Conservation (phyloP, 345 rosid genomes). For the Hibiscus syriacus region DNA sequence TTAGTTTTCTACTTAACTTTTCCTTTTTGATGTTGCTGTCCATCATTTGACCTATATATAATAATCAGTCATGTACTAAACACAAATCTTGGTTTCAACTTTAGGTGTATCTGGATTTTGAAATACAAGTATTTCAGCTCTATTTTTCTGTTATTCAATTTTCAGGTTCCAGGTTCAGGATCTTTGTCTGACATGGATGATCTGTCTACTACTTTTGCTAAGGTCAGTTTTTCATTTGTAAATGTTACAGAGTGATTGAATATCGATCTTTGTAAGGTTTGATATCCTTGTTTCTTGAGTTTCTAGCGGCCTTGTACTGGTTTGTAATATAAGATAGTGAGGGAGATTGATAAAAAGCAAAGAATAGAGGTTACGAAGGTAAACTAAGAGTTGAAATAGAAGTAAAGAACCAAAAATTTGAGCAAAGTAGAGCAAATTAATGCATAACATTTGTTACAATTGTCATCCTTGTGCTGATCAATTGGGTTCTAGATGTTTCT, state of each 20-base stretch:
- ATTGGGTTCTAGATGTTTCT: neutral
- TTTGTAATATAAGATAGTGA: neutral
- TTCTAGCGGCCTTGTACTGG: neutral
- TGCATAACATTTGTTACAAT: neutral
- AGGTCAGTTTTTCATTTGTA: conserved; percentile 38
- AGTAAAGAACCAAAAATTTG: neutral
- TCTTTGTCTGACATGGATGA: conserved; percentile 82
- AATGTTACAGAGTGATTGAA: neutral
- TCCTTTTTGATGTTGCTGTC: neutral
- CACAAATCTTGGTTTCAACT: neutral
- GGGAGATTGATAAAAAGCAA: neutral
- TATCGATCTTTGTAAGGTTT: neutral
- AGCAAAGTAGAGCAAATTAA: neutral
- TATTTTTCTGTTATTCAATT: conserved; percentile 2
- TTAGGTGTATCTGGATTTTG: neutral
- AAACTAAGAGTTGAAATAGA: neutral
- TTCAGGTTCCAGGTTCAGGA: conserved; percentile 57
- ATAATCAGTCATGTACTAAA: neutral
- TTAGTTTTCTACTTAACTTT: neutral
- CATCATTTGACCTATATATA: neutral
- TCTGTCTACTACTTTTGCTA: conserved; percentile 81
- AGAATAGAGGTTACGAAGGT: neutral
- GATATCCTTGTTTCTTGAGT: neutral
- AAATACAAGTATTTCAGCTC: neutral
- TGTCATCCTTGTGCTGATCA: neutral